Conservation (phyloP, 192 early-diverging fungal species). For the Geranomyces michiganensis region DNA sequence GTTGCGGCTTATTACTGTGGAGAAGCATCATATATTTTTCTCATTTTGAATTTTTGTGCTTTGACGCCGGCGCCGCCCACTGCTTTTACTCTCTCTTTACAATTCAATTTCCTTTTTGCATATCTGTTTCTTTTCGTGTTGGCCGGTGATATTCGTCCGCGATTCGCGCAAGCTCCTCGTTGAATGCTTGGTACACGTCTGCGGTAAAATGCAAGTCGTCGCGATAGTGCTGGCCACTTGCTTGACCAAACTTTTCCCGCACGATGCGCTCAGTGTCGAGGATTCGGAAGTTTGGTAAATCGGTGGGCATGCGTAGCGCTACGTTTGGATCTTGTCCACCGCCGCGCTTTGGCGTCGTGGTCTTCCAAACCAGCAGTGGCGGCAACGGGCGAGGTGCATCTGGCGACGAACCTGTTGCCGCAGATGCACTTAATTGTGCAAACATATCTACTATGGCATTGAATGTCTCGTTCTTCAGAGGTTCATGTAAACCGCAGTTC, state of each 20-base stretch:
- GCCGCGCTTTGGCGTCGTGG: slow-evolving; percentile 2
- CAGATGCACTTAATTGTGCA: too few relatives aligned
- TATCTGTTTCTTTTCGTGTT: not conserved
- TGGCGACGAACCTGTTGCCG: not conserved
- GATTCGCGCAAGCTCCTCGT: not conserved
- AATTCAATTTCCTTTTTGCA: not conserved
- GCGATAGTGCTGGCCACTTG: slow-evolving; percentile 3
- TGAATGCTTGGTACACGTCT: not conserved
- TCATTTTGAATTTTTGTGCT: too few relatives aligned
- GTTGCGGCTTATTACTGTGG: too few relatives aligned
- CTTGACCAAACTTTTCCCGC: not conserved
- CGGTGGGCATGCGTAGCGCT: not conserved
- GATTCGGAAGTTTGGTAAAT: not conserved
- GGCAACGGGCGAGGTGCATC: not conserved
- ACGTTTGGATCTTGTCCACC: not conserved
- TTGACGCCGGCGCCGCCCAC: too few relatives aligned
- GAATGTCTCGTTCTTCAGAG: not conserved
- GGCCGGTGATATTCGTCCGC: not conserved
- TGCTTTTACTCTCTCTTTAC: too few relatives aligned
- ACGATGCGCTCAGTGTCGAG: not conserved
- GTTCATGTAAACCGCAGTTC: slow-evolving; percentile 6
- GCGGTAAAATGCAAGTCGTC: not conserved
- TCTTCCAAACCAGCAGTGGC: slow-evolving; percentile 13
- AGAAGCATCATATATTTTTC: too few relatives aligned
- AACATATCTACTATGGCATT: not conserved